These are phyloP conservation scores for Cenchrus purpureus DNA, from an alignment of 176 grass and related monocot genomes.

Conservation along the genomic window DNA sequence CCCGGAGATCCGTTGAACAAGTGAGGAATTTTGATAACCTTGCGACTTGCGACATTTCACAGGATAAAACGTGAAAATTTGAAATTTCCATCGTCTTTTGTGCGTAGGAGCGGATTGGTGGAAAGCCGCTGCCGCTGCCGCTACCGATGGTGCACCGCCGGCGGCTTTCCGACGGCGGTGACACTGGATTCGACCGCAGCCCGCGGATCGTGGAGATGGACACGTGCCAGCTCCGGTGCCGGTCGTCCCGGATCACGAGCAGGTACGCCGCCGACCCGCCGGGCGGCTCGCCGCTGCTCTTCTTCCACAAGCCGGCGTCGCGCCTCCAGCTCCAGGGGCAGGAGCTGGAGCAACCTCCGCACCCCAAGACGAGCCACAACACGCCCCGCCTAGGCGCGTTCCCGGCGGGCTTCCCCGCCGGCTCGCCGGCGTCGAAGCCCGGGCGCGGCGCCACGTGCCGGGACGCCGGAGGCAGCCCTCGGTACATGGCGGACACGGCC, in stretches of 20 bases:
- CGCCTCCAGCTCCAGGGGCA: slow-evolving; percentile 20
- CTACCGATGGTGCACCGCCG: slow-evolving; percentile 43
- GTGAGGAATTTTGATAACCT: background rate
- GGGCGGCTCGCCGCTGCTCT: slow-evolving; percentile 37
- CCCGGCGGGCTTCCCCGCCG: slow-evolving; percentile 9
- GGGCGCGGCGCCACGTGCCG: slow-evolving; percentile 1
- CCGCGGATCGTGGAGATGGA: slow-evolving; percentile 93
- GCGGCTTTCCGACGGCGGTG: slow-evolving; percentile 58
- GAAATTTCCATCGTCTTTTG: background rate
- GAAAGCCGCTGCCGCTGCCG: background rate
- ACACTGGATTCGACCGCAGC: slow-evolving; percentile 53
- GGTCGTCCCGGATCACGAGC: slow-evolving; percentile 48
- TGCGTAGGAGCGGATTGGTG: slow-evolving; percentile 48
- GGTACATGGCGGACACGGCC: slow-evolving; percentile 86
- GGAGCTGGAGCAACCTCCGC: background rate
- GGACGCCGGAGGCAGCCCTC: slow-evolving; percentile 44
- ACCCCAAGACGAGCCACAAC: slow-evolving; percentile 63
- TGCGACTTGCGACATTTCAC: background rate
- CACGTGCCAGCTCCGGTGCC: slow-evolving; percentile 62
- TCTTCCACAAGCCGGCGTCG: slow-evolving; percentile 38
- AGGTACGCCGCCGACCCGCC: slow-evolving; percentile 29
- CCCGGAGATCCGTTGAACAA: slow-evolving; percentile 48
- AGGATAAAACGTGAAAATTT: background rate
- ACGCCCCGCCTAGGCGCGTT: slow-evolving; percentile 50
- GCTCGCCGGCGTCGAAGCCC: slow-evolving; percentile 49